Conservation (phyloP, 495 filamentous ascomycete genomes). For the Glonium stellatum region DNA sequence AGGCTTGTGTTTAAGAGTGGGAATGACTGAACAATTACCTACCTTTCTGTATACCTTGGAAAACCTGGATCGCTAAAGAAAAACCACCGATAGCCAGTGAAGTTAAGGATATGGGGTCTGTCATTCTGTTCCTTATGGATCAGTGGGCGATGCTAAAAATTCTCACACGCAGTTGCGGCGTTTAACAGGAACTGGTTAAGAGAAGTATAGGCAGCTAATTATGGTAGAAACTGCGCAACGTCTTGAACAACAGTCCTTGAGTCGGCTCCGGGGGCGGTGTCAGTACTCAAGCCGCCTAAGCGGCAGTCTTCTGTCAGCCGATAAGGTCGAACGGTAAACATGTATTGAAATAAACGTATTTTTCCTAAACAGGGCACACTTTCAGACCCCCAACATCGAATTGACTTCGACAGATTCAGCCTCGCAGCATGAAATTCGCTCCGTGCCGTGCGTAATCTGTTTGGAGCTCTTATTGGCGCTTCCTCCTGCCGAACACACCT, state of each 20-base stretch:
- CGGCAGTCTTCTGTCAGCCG: not conserved
- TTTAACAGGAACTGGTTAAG: not conserved
- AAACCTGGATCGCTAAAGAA: slow-evolving; percentile 1
- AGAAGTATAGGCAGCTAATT: not conserved
- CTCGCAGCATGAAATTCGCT: not conserved
- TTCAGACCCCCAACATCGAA: not conserved
- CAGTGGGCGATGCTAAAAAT: no score
- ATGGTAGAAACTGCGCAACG: not conserved
- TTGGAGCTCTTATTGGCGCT: not conserved
- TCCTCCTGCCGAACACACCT: not conserved
- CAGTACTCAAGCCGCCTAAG: not conserved
- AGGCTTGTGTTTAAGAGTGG: not conserved
- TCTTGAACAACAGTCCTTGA: not conserved
- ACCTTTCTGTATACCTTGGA: slow-evolving; percentile 1
- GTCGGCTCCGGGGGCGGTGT: not conserved
- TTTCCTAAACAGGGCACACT: not conserved
- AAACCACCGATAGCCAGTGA: not conserved
- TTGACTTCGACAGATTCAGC: not conserved
- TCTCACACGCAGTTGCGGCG: no score
- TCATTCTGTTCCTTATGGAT: not conserved
- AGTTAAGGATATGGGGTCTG: not conserved
- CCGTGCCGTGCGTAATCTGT: not conserved
- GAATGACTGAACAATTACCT: not conserved
- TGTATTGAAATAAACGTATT: not conserved
- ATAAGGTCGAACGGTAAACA: not conserved